Evolutionary conservation across 2,329 filamentous ascomycete genomes (phyloP).

Genomic region (Fragosphaeria purpurea): DNA sequence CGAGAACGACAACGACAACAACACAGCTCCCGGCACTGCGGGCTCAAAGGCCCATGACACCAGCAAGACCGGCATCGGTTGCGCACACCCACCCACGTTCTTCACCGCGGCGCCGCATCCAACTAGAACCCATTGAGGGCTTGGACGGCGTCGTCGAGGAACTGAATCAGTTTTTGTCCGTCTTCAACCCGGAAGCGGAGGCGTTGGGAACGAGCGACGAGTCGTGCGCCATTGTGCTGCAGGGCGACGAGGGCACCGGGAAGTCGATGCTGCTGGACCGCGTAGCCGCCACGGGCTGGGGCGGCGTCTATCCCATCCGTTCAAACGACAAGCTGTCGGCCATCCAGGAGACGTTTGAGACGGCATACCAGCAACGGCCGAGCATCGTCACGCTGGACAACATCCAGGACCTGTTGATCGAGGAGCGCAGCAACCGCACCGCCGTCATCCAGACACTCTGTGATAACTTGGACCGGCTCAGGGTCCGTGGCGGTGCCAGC

Average conservation of each 20-base stretch:
- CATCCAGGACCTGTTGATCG: slow-evolving; percentile 59
- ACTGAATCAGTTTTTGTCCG: slow-evolving; percentile 55
- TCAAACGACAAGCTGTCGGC: slow-evolving; percentile 44
- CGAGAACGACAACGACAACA: background rate
- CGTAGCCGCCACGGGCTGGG: slow-evolving; percentile 60
- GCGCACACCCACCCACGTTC: background rate
- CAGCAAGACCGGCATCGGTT: slow-evolving; percentile 4
- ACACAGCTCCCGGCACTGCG: background rate
- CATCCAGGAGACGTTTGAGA: slow-evolving; percentile 59
- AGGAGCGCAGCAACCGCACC: slow-evolving; percentile 41
- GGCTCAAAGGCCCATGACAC: background rate
- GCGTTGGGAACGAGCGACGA: slow-evolving; percentile 16
- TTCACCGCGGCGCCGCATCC: slow-evolving; percentile 23
- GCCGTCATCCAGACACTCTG: slow-evolving; percentile 41
- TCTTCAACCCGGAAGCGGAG: slow-evolving; percentile 15
- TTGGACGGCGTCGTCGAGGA: slow-evolving; percentile 51
- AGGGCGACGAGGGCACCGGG: slow-evolving; percentile 76
- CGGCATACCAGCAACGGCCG: slow-evolving; percentile 58
- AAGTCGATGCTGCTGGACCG: slow-evolving; percentile 66
- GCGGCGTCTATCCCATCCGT: slow-evolving; percentile 53
- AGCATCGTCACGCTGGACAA: slow-evolving; percentile 73
- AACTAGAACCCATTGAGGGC: slow-evolving; percentile 53
- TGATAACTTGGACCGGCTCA: slow-evolving; percentile 42
- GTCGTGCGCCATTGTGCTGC: slow-evolving; percentile 56
- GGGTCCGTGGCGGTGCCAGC: background rate